Evolutionary conservation across 2,329 filamentous ascomycete species (phyloP).

Genomic region (Diaporthe amygdali): DNA sequence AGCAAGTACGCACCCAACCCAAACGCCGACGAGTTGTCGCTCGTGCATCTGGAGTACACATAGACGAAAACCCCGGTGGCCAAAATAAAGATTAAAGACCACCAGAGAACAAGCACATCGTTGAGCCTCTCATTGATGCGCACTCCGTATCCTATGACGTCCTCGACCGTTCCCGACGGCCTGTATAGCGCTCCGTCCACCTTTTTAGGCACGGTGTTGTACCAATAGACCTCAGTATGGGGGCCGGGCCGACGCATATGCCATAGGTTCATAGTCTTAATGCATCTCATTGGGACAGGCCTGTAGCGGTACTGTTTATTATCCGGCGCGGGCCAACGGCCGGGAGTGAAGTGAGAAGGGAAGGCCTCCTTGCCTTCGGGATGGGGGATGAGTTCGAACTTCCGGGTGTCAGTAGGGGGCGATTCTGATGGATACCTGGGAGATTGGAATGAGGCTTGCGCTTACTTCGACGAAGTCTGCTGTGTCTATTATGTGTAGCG

Average conservation of each 20-base stretch:
- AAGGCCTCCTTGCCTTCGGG: neutral
- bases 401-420: neutral
- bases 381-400: neutral
- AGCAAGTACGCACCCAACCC: neutral
- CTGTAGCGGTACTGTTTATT: neutral
- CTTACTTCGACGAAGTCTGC: neutral
- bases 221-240: constrained; percentile 1
- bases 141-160: neutral
- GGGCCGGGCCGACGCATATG: neutral
- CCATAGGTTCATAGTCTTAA: constrained; percentile 2
- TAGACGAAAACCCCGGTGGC: neutral
- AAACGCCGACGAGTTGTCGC: neutral
- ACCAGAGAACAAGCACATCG: neutral
- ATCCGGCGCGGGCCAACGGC: neutral
- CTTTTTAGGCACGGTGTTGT: neutral
- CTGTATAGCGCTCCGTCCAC: neutral
- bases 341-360: neutral
- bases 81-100: neutral
- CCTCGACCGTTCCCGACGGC: neutral
- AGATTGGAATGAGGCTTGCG: neutral
- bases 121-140: constrained; percentile 2
- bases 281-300: neutral
- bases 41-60: neutral
- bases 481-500: neutral
- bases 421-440: neutral